phyloP scores from a whole-genome alignment of 257 asterid genomes.

The Solanum paucissectum region DNA sequence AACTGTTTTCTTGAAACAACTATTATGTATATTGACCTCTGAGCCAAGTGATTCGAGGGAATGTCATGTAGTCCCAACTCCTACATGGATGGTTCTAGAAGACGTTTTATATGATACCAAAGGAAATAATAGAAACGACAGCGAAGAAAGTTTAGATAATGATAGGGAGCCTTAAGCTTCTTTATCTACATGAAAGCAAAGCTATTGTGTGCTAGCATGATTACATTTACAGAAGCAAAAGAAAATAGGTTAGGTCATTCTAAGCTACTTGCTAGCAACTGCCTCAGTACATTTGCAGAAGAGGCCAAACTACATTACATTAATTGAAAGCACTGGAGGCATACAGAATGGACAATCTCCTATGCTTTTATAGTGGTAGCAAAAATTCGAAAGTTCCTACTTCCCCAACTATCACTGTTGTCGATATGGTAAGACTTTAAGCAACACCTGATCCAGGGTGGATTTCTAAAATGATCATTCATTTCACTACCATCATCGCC shows the following conservation, averaged over 20 bases:
- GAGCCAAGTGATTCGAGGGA: neutral
- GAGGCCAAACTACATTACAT: neutral
- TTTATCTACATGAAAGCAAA: neutral
- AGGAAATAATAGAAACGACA: neutral
- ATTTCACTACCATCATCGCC: constrained; percentile 1
- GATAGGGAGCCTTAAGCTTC: neutral
- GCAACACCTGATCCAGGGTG: constrained; percentile 76
- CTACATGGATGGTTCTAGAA: neutral
- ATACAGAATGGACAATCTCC: neutral
- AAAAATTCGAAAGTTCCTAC: constrained; percentile 47
- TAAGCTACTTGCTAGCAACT: neutral
- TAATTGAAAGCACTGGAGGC: neutral
- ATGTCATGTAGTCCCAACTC: neutral
- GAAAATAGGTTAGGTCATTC: neutral
- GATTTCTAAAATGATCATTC: constrained; percentile 30
- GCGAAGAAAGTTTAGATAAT: neutral
- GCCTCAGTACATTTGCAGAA: neutral
- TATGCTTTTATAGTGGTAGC: constrained; percentile 26
- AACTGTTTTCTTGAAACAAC: neutral
- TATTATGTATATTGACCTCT: neutral
- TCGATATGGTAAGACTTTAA: constrained; percentile 45
- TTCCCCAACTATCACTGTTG: constrained; percentile 47
- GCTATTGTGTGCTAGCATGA: neutral
- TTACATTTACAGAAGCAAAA: neutral
- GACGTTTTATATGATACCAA: neutral